Evolutionary conservation across 371 early-diverging fungal species (phyloP), one percentile per base, ranked within the genome.

Genomic region (Mucor mucedo): DNA sequence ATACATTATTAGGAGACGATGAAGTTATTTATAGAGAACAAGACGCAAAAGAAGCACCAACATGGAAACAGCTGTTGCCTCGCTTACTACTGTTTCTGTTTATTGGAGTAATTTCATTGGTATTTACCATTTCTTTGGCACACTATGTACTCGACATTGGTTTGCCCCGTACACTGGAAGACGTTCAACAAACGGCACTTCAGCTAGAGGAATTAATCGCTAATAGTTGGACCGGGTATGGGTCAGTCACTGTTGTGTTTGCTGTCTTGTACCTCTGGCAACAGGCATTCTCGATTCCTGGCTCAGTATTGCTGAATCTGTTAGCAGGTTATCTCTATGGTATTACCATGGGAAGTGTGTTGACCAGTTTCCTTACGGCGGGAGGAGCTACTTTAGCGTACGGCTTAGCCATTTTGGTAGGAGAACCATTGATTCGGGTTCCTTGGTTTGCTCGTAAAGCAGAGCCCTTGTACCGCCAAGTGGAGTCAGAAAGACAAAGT

Each of bases 281-380:
- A 38, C 82, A 82, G 69, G 79, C 76, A 2, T 82, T 79, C 62
- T 77, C 77, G 2, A 76, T 82, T 16, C 82, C 82, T 28, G 82
- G 82, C 16, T 79, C 79, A 1, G 76, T 82, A 4, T 67, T 82
- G 5, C 60, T 82, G 35, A 82, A 82, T 61, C 41, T 82, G 28
- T 56, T 82, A 28, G 75, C 75, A 1, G 79, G 82, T 6, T 74
- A 82, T 53, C 60, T 82, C 4, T 79, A 82, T 58, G 79, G 79
- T 29, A 72, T 79, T 5, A 44, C 56, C 2, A 45, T 69, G 16
- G 82, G 71, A 3, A 72, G 71, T 11, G n/a, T 82, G 2, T 74
- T 62, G 73, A 82, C 82, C 1, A 76, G 78, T 60, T 65, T 74
- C 7, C 47, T 82, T 40, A 79, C 79, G 2, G 82, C 79, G 11